These are phyloP conservation scores for Carpinus viminea DNA, from an alignment of 306 rosid genomes.

Conservation along the genomic window DNA sequence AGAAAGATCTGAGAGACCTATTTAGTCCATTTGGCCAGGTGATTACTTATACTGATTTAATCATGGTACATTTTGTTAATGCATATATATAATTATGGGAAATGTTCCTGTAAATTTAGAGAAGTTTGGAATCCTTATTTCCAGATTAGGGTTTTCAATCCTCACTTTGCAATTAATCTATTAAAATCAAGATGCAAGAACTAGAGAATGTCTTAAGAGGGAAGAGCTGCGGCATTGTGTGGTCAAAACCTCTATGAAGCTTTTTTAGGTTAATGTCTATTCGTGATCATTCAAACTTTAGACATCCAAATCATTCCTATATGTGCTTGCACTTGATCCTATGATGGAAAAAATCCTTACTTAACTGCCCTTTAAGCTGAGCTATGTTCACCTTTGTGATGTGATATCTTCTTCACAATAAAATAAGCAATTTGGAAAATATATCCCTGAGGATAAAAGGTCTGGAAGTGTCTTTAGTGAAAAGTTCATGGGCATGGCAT, in stretches of 20 bases:
- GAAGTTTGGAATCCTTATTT: neutral
- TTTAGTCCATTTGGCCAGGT: slow-evolving; percentile 98
- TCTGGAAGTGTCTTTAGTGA: neutral
- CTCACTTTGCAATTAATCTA: neutral
- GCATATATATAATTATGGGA: neutral
- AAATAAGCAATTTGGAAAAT: no score
- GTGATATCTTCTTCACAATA: no score
- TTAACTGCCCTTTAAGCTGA: no score
- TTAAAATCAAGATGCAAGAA: neutral
- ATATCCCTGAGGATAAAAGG: neutral
- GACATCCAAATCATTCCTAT: neutral
- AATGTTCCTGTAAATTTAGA: neutral
- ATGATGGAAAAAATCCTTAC: no score
- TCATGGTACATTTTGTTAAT: neutral
- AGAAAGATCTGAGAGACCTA: slow-evolving; percentile 80
- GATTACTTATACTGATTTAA: slow-evolving; percentile 17
- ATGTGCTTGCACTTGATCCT: neutral
- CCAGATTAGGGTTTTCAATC: neutral
- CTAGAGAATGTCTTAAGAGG: neutral
- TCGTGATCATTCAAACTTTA: neutral
- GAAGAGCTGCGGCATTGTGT: neutral
- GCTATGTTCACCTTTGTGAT: no score
- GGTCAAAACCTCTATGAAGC: neutral
- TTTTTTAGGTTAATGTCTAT: neutral
- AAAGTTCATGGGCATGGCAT: neutral